Conservation (phyloP, 495 filamentous ascomycete species). For the Tuber borchii region DNA sequence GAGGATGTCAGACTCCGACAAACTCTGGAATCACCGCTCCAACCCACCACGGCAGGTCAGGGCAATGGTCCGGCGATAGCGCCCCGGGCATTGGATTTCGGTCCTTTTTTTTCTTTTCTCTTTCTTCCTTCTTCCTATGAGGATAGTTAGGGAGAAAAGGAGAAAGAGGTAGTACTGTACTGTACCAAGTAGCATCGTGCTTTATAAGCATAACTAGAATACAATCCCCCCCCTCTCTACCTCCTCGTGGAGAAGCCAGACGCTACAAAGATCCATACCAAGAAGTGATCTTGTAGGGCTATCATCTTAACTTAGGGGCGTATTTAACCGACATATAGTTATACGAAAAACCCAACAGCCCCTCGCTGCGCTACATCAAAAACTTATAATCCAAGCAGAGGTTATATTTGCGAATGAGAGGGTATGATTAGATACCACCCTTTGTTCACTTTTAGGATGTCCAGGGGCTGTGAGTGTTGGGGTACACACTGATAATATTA, state of each 20-base stretch:
- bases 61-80: background rate
- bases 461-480: background rate
- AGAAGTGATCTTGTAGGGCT: background rate
- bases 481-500: background rate
- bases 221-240: background rate
- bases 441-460: background rate
- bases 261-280: background rate
- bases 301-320: background rate
- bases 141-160: background rate
- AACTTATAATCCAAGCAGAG: background rate
- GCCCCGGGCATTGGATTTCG: background rate
- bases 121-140: background rate
- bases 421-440: background rate
- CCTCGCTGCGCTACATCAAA: background rate
- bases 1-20: background rate
- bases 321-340: background rate
- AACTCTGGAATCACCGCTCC: background rate
- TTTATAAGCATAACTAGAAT: background rate
- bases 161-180: too few relatives aligned
- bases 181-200: background rate
- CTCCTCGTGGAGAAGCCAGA: too few relatives aligned
- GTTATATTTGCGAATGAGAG: background rate
- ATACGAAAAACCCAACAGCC: too few relatives aligned
- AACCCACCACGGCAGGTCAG: background rate
- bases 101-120: too few relatives aligned